These are phyloP conservation scores for Colletotrichum liaoningense DNA, from an alignment of 2,329 filamentous ascomycete genomes.

Conservation along the genomic window DNA sequence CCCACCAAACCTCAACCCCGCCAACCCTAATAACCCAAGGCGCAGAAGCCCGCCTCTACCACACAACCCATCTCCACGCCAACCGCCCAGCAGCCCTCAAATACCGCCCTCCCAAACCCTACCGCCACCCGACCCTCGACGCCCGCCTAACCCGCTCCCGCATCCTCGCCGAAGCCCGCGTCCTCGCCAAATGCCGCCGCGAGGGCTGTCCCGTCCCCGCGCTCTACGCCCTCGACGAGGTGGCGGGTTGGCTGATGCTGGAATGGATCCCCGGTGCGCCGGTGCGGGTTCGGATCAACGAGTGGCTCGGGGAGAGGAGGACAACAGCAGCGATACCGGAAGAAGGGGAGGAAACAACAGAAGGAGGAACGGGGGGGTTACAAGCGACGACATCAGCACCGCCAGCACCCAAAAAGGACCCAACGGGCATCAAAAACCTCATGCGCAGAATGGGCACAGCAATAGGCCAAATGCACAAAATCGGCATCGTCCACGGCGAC, in stretches of 20 bases:
- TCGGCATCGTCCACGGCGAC: slow-evolving; percentile 94
- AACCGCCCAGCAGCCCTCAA: slow-evolving; percentile 86
- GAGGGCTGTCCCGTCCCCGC: slow-evolving; percentile 87
- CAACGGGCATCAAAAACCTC: slow-evolving; percentile 66
- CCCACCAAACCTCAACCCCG: slow-evolving; percentile 67
- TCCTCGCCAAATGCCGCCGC: slow-evolving; percentile 80
- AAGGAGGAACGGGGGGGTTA: neutral
- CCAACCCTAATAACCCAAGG: slow-evolving; percentile 87
- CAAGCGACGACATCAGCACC: no score
- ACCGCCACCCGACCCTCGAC: slow-evolving; percentile 91
- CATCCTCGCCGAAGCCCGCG: slow-evolving; percentile 88
- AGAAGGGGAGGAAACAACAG: slow-evolving; percentile 27
- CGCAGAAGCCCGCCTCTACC: slow-evolving; percentile 95
- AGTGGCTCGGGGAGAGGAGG: slow-evolving; percentile 62
- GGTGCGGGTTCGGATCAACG: slow-evolving; percentile 76
- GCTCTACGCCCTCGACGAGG: slow-evolving; percentile 76
- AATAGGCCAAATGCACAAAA: slow-evolving; percentile 81
- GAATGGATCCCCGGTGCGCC: slow-evolving; percentile 86
- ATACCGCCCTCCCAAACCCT: slow-evolving; percentile 89
- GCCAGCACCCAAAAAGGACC: slow-evolving; percentile 42
- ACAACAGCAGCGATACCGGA: slow-evolving; percentile 37
- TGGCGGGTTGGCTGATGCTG: slow-evolving; percentile 79
- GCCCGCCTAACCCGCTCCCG: slow-evolving; percentile 86
- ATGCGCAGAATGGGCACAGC: slow-evolving; percentile 78
- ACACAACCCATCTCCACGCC: no score